Evolutionary conservation across 2,329 filamentous ascomycete genomes (phyloP).

Genomic region (Sporothrix protearum): DNA sequence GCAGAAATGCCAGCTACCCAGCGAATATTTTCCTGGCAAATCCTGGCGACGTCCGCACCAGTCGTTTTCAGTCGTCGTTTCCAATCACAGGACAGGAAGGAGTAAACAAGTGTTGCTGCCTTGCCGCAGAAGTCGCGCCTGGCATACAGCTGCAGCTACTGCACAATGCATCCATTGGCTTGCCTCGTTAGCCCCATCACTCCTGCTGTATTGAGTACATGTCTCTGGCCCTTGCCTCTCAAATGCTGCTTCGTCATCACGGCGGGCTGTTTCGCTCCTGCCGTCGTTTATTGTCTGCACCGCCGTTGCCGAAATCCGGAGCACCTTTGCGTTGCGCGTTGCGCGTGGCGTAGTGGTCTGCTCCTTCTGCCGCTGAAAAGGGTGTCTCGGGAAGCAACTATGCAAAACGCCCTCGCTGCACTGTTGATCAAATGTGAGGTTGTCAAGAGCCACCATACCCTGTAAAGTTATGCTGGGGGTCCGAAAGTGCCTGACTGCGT

Average conservation of each 20-base stretch:
- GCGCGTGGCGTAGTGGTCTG: not conserved
- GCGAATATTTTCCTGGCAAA: not conserved
- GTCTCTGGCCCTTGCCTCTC: not conserved
- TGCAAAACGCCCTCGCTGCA: not conserved
- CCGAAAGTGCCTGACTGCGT: not conserved
- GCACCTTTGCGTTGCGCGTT: not conserved
- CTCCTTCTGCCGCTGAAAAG: not conserved
- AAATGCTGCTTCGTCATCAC: not conserved
- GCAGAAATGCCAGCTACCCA: not conserved
- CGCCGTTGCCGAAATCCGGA: not conserved
- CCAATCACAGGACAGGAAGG: conserved; percentile 14
- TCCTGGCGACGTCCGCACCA: not conserved
- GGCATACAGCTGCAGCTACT: not conserved
- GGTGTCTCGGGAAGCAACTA: not conserved
- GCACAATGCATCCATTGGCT: not conserved
- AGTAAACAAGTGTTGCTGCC: conserved; percentile 20
- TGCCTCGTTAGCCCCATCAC: not conserved
- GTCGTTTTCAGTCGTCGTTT: not conserved
- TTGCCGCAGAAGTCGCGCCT: conserved; percentile 9
- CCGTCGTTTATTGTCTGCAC: not conserved
- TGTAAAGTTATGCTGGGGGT: not conserved
- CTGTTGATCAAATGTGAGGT: not conserved
- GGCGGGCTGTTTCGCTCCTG: not conserved
- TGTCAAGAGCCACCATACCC: not conserved
- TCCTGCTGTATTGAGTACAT: not conserved